Base-by-base conservation (phyloP, 2,329 filamentous ascomycete genomes). In the Exserohilum turcica region DNA sequence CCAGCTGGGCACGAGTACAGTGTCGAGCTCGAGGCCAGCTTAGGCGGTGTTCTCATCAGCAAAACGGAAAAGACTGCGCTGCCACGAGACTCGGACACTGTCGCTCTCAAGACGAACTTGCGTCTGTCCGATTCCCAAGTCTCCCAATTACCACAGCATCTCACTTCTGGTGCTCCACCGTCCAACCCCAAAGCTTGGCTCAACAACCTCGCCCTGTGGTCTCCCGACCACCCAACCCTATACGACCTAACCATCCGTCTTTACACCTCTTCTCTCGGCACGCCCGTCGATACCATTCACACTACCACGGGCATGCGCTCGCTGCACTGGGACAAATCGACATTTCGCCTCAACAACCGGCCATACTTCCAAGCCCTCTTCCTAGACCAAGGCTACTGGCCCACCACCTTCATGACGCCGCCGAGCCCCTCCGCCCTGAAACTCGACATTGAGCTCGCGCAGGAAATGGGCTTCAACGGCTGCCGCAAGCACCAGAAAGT, bases 401-500 rank as follows among this genome's bases (percentile, higher is more conserved):
- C 82, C 1, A 75, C 80, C 3, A 85, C 84, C 0, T 80, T 84
- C 56, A 79, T 86, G 75, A 86, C 84, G 3, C 83, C 84, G 1
- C 83, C 84, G 0, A 76, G 76, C 0, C 68, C 75, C 0, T 71
- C 78, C 6, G 76, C 75, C 3, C 67, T 84, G 13, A 79, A 78
- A 56, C 48, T 60, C 0, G 84, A 86, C 60, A 85, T 86, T 53
- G 76, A 81, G 53, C 74, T 85, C 2, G 73, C 78, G 15, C 86
- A 86, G 73, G 76, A 75, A 15, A 84, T 86, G 82, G 84, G 84
- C 7, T 84, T 86, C 75, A 86, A 86, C 64, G 84, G 84, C 1
- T 86, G 84, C 66, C 78, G 84, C 51, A 86, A 86, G 72, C 84
- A 87, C 67, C 84, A 86, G 65, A 86, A 86, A 64, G 82, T 86